Evolutionary conservation across 108 stramenopile genomes (phyloP), one percentile per base, ranked within the genome.

Genomic region (Chaetoceros tenuissimus): DNA sequence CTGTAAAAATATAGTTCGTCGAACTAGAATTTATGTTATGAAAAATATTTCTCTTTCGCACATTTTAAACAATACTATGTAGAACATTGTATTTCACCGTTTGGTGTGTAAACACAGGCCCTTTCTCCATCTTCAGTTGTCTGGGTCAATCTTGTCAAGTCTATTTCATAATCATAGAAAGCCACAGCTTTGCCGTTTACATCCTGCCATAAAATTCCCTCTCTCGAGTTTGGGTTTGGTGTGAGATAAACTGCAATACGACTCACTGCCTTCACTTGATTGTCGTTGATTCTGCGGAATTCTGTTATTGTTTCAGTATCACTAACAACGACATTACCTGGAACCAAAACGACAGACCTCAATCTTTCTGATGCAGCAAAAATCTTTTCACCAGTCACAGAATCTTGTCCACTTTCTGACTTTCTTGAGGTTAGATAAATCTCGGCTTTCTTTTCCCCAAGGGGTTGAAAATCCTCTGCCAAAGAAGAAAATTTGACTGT

Each of bases 151-250:
- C 78, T 68, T 43, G 51, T 57, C 79, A 80, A 75, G 18, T 63
- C 51, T n/a, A 75, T 44, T 20, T 72, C 71, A 49, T 80, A 80
- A 31, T 80, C 79, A 59, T 56, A 80, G 55, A 75, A 75, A 28
- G 74, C 79, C 10, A 80, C 74, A 3, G 79, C 79, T 55, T 73
- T 72, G 19, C 79, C 79, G 16, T 48, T 53, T 0, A 75, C 64
- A 53, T 80, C 71, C 54, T 80, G 74, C 79, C 79, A 80, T 51
- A 75, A 43, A 10, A 75, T 67, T 40, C 78, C 79, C 46, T 80
- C 79, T 46, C 71, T 59, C 22, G 69, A 71, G 34, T 80, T 80
- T 24, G 79, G 79, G 55, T 80, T 80, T 2, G 79, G 79, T 18
- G 74, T 75, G 44, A 80, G 46, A 48, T 73, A 80, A 1, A 80